Evolutionary conservation across 805 yeast species (phyloP), one percentile per base, ranked within the genome.

Genomic region (Candida oleophila): DNA sequence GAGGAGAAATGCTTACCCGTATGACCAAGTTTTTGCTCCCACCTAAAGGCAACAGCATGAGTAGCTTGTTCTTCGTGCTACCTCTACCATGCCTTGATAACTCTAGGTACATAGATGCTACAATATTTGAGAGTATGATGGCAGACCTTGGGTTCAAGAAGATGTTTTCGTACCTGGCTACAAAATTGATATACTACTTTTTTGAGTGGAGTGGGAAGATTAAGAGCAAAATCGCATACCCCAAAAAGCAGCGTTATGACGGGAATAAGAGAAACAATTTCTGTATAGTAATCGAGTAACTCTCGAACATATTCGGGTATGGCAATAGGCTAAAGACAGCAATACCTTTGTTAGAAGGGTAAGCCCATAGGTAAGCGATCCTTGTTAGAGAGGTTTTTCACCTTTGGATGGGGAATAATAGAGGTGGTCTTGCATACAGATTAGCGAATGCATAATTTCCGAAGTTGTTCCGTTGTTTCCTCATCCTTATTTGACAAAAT

Each of bases 21-120:
- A 77, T 89, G 8, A 66, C 79, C 3, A 47, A 68, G 22, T 91
- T 88, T 57, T 66, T 91, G 34, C 65, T 64, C 34, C 58, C 59
- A 3, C 71, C 77, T 2, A 45, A 49, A 1, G 20, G 25, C 0
- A 44, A 43, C 3, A 44, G 53, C 4, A 48, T 62, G 3, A 71
- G 80, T 3, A 58, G 73, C 30, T 62, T 90, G 3, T 91, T 92
- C 59, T 64, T 92, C 11, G 98, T 92, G 4, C 67, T 92, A 3
- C 99, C 99, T 0, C 71, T 87, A 32, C 96, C 98, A 0, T 92
- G 99, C 60, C 71, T 89, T 1, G 62, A 69, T 7, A 91, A 92
- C 61, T 90, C 97, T 0, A 73, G 98, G 39, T 92, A 91, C 60
- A 81, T 85, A 62, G 77, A 79, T 50, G 69, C 72, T 35, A 60